Conservation (phyloP, 495 filamentous ascomycete species). For the Tuber magnatum region DNA sequence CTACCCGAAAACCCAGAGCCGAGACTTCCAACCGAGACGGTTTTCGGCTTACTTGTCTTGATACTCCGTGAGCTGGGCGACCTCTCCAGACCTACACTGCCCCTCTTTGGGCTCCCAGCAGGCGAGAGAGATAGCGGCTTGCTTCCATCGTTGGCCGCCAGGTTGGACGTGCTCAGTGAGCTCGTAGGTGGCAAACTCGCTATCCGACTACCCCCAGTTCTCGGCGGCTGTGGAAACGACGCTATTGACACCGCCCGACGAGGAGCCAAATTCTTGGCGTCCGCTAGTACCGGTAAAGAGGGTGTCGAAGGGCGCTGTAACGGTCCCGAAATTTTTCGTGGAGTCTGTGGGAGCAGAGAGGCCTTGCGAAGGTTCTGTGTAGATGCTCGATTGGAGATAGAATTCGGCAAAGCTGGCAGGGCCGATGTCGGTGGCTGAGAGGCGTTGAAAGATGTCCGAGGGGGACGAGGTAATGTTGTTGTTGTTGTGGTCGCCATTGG, state of each 20-base stretch:
- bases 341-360: slow-evolving; percentile 32
- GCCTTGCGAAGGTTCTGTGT: slow-evolving; percentile 30
- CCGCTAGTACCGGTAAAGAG: slow-evolving; percentile 24
- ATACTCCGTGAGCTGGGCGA: slow-evolving; percentile 9
- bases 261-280: slow-evolving; percentile 14
- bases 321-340: slow-evolving; percentile 20
- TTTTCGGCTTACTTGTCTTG: slow-evolving; percentile 16
- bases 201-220: slow-evolving; percentile 20
- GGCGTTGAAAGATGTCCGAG: slow-evolving; percentile 30
- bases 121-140: background rate
- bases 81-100: slow-evolving; percentile 24
- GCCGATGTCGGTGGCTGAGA: slow-evolving; percentile 32
- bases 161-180: slow-evolving; percentile 3
- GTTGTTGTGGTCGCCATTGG: slow-evolving; percentile 35
- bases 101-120: background rate
- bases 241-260: slow-evolving; percentile 37
- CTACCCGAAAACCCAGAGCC: slow-evolving; percentile 15
- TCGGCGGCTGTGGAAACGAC: slow-evolving; percentile 39
- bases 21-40: slow-evolving; percentile 15
- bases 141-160: background rate
- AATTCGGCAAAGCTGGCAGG: slow-evolving; percentile 32
- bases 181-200: slow-evolving; percentile 28
- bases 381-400: slow-evolving; percentile 26
- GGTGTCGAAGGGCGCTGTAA: slow-evolving; percentile 32
- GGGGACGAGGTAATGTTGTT: slow-evolving; percentile 37